A percentile compares a stretch with the other conserved stretches of the same genome.
These are phyloP conservation scores for Camptophora hylomeconis DNA, from an alignment of 2,329 filamentous ascomycete species.

Conservation along the genomic window DNA sequence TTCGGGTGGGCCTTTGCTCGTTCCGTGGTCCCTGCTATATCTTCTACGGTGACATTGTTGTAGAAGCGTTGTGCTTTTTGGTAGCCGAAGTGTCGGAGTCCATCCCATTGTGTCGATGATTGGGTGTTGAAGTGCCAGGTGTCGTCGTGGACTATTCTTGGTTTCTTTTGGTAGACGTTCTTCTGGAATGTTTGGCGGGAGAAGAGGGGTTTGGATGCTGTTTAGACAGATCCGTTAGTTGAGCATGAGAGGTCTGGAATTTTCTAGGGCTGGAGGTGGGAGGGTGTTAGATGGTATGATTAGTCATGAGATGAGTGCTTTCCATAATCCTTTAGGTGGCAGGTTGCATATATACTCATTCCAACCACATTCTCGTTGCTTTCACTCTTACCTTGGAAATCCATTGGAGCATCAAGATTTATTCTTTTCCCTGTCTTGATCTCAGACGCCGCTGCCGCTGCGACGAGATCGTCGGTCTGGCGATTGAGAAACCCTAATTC, in stretches of 20 bases:
- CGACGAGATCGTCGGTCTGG: conserved; percentile 34
- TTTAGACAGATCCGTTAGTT: background rate
- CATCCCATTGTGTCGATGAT: conserved; percentile 18
- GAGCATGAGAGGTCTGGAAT: too few species aligned
- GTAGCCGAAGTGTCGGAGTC: conserved; percentile 18
- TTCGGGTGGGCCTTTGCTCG: conserved; percentile 10
- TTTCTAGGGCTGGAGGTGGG: background rate
- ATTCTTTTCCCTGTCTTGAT: conserved; percentile 27
- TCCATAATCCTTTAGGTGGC: too few species aligned
- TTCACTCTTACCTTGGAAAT: conserved; percentile 23
- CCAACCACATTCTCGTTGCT: too few species aligned
- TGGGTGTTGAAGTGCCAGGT: conserved; percentile 19
- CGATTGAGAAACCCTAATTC: conserved; percentile 44
- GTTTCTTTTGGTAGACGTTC: conserved; percentile 19
- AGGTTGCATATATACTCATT: too few species aligned
- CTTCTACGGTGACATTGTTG: conserved; percentile 17
- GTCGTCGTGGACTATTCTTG: conserved; percentile 18
- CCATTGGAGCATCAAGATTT: conserved; percentile 24
- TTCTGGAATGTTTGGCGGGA: conserved; percentile 20
- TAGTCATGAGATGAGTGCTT: too few species aligned
- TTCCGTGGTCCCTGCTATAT: conserved; percentile 13
- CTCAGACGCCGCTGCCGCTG: conserved; percentile 28
- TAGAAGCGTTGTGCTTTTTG: conserved; percentile 15
- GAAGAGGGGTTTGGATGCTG: conserved; percentile 23
- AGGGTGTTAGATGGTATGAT: too few species aligned